These are phyloP conservation scores for Mycena galopus DNA, from an alignment of 768 basidiomycete species.

Conservation along the genomic window DNA sequence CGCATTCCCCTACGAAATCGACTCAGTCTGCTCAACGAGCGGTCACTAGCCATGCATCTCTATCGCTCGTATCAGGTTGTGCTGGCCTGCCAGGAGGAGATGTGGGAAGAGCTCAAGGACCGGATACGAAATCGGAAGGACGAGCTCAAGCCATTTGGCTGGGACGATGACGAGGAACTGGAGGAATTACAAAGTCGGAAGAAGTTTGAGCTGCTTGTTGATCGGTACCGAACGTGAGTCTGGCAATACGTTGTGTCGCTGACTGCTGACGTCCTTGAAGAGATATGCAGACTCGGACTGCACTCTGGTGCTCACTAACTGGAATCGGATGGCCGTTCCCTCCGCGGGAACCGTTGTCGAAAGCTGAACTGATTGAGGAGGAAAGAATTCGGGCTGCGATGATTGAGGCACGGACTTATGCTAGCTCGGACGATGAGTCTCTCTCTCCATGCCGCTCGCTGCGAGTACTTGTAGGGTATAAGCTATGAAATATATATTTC, in stretches of 20 bases:
- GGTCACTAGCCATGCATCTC: slow-evolving; percentile 79
- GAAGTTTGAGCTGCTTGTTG: slow-evolving; percentile 71
- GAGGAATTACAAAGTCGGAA: slow-evolving; percentile 67
- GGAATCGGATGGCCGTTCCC: slow-evolving; percentile 72
- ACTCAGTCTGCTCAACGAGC: slow-evolving; percentile 63
- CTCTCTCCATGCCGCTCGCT: slow-evolving; percentile 69
- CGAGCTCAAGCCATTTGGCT: slow-evolving; percentile 70
- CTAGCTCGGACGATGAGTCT: slow-evolving; percentile 62
- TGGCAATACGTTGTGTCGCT: background rate
- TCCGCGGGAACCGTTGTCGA: slow-evolving; percentile 71
- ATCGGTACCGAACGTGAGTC: slow-evolving; percentile 68
- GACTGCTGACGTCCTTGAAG: slow-evolving; percentile 46
- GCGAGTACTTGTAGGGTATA: slow-evolving; percentile 73
- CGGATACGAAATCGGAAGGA: slow-evolving; percentile 69
- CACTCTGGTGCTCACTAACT: slow-evolving; percentile 73
- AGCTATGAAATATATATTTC: slow-evolving; percentile 45
- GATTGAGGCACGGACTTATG: slow-evolving; percentile 67
- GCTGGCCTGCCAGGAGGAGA: slow-evolving; percentile 76
- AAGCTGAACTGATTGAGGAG: slow-evolving; percentile 79
- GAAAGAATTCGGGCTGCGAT: slow-evolving; percentile 72
- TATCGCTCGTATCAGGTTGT: slow-evolving; percentile 73
- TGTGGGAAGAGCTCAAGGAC: slow-evolving; percentile 82
- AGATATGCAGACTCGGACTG: slow-evolving; percentile 75
- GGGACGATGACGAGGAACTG: slow-evolving; percentile 77
- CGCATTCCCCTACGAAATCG: slow-evolving; percentile 57